phyloP scores from a whole-genome alignment of 2,329 filamentous ascomycete genomes.

The Trichoderma asperellum region DNA sequence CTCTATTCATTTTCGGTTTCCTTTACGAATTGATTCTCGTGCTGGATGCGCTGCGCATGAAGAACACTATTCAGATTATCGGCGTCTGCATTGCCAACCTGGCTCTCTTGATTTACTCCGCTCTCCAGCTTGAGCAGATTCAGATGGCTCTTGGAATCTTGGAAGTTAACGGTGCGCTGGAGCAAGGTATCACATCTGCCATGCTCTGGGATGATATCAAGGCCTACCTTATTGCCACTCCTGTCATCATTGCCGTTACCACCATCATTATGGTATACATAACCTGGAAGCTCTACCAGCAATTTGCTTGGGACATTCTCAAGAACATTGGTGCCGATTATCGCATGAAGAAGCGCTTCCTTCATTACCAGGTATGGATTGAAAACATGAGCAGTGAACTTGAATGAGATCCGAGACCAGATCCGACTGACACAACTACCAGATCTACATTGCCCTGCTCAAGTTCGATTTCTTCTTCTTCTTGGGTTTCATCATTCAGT shows the following conservation, averaged over 20 bases:
- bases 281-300: conserved; percentile 95
- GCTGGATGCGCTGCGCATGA: conserved; percentile 89
- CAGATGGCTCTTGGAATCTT: conserved; percentile 68
- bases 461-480: conserved; percentile 99
- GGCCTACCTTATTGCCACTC: conserved; percentile 83
- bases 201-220: conserved; percentile 71
- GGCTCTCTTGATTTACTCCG: conserved; percentile 88
- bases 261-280: conserved; percentile 75
- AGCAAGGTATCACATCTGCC: conserved; percentile 35
- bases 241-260: conserved; percentile 76
- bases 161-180: conserved; percentile 49
- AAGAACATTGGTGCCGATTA: conserved; percentile 98
- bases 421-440: conserved; percentile 30
- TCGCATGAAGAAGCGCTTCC: conserved; percentile 93
- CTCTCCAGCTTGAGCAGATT: conserved; percentile 92
- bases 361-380: conserved; percentile 82
- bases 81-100: conserved; percentile 92
- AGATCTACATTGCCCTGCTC: conserved; percentile 96
- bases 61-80: conserved; percentile 98
- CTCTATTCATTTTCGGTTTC: conserved; percentile 96
- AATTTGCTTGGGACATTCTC: conserved; percentile 99
- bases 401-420: background rate
- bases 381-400: background rate
- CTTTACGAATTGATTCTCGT: conserved; percentile 87
- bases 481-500: conserved; percentile 96